Base-by-base conservation (phyloP, 148 eudicot genomes). In the Rhododendron vialii region DNA sequence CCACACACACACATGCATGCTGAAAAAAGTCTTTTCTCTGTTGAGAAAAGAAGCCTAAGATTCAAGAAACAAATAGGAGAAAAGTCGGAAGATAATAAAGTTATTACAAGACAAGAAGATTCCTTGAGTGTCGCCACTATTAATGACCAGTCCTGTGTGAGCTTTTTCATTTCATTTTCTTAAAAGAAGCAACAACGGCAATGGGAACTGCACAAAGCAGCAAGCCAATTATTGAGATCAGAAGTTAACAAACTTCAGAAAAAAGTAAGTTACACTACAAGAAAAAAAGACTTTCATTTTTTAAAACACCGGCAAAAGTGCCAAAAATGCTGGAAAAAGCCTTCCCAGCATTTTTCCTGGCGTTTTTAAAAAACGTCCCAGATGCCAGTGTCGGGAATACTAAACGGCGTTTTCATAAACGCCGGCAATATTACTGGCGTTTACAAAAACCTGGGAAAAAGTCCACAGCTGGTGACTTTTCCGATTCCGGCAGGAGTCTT, bases 81-180 rank as follows among this genome's bases (percentile, higher is more conserved):
- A 76, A 53, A 22, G 20, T 71, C 11, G 15, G 7, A 7, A 83
- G 38, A 65, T 82, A 7, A 5, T 71, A 80, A 50, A 83, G 28
- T 65, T 82, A 95, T 93, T 92, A 96, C 99, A 90, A 96, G 98
- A 76, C 85, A 88, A 75, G 96, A 88, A 91, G 99, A 95, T 43
- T 94, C 92, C 91, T 88, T 92, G 22, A 96, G 93, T 20, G 99
- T 95, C 81, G 92, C 94, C 84, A 90, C 93, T 47, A 96, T 89
- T 11, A 92, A 43, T 43, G 98, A 90, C 45, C 51, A 86, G 82
- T 95, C 95, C 79, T 88, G 91, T 12, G 95, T 89, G 78, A 96
- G 94, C 90, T 88, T 94, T 38, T 38, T 38, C 43, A 38, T 92
- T 92, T 95, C 94, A 94, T 87, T 89, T 92, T 94, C 88, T 90